Percentiles rank a stretch among this genome's conserved stretches.
Conservation (phyloP, 257 asterid genomes). For the Phtheirospermum japonicum region DNA sequence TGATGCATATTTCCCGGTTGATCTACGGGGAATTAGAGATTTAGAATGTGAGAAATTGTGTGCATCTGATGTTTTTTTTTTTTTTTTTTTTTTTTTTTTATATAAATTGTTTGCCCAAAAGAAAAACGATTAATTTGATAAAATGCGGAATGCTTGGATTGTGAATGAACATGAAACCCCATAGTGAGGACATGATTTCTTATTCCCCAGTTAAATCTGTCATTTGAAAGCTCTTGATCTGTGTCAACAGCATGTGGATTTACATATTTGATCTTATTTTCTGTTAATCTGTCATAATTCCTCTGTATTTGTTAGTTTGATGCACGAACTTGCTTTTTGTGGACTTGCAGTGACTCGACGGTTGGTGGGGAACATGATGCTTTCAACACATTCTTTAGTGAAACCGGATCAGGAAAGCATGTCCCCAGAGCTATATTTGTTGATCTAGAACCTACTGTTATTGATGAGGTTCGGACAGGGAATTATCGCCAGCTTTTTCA, state of each 20-base stretch:
- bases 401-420: slow-evolving; percentile 51
- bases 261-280: not conserved
- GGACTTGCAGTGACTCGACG: slow-evolving; percentile 42
- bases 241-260: not conserved
- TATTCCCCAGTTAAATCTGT: no score
- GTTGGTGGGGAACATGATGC: slow-evolving; percentile 46
- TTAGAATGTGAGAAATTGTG: not conserved
- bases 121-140: not conserved
- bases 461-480: slow-evolving; percentile 48
- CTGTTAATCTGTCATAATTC: not conserved
- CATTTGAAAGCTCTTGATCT: slow-evolving; percentile 9
- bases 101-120: not conserved
- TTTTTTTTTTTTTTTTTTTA: not conserved
- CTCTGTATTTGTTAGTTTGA: slow-evolving; percentile 10
- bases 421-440: slow-evolving; percentile 51
- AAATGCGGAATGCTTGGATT: no score
- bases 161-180: no score
- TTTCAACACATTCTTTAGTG: slow-evolving; percentile 52
- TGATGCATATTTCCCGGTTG: not conserved
- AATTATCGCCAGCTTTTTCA: slow-evolving; percentile 50
- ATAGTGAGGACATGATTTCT: no score
- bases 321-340: slow-evolving; percentile 5
- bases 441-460: slow-evolving; percentile 53
- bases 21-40: not conserved
- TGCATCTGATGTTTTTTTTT: slow-evolving; percentile 10